Evolutionary conservation across 257 asterid species (phyloP), one percentile per base, ranked within the genome.

Genomic region (Petunia secreta): DNA sequence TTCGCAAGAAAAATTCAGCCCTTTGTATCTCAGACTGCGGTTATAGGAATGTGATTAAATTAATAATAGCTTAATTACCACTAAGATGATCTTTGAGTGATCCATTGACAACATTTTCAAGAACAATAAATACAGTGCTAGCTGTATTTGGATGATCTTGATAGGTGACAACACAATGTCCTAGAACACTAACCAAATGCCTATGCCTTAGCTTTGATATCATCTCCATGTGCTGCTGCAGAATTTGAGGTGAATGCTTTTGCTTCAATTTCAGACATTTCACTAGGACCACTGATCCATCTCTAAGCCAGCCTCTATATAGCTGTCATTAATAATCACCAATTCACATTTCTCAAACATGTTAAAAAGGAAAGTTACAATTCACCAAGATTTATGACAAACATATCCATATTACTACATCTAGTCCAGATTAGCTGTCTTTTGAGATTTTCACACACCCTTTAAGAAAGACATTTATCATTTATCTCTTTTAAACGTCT

Each of bases 191-290:
- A 41, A 94, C 97, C 76, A 96, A 81, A 87, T 94, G 97, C 73
- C 98, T 83, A 78, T 96, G 98, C 87, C 99, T 94, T 77, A 96
- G 91, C 91, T 89, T 94, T 43, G 98, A 94, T 75, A 94, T 87
- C 60, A 91, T 87, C 80, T 96, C 99, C 95, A 92, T 94, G 89
- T 96, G 99, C 81, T 92, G 92, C 76, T 96, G 93, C 81, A 96
- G 93, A 80, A 90, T 89, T 83, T 92, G 93, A 13, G 93, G 75
- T 54, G 99, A 90, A 85, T 90, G 91, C 92, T 91, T 96, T 85
- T 94, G 99, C 77, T 91, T 96, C 63, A 92, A 81, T 43, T 94
- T 96, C 88, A 94, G 79, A 78, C 99, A 94, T 85, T 93, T 96
- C 75, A 96, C 91, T 52, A 91, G 90, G 85, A 92, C 97, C 84